Evolutionary conservation across 768 basidiomycete species (phyloP).

Genomic region (Scleroderma citrinum): DNA sequence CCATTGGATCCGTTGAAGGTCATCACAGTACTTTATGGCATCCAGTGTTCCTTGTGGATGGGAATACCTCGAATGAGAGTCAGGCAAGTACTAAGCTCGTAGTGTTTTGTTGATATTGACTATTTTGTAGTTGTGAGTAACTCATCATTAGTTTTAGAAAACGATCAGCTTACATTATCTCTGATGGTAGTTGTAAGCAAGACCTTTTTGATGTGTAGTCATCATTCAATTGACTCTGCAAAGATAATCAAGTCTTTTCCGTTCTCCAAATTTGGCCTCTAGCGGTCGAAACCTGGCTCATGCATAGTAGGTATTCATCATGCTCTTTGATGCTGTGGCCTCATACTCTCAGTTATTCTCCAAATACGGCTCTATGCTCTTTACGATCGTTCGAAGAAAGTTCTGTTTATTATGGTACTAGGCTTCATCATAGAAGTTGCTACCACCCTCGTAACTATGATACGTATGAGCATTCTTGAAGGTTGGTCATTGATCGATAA

Average conservation of each 20-base stretch:
- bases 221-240: neutral
- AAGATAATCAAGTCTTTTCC: neutral
- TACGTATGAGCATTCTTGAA: neutral
- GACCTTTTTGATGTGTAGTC: neutral
- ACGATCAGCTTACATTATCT: neutral
- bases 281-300: neutral
- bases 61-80: neutral
- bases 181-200: neutral
- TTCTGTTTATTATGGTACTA: conserved; percentile 42
- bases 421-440: conserved; percentile 29
- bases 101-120: neutral
- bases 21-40: neutral
- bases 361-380: conserved; percentile 59
- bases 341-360: conserved; percentile 39
- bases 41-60: neutral
- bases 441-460: neutral
- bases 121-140: too few relatives aligned
- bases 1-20: neutral
- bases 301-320: neutral
- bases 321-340: neutral
- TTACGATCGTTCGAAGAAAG: conserved; percentile 46
- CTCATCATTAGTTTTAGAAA: too few relatives aligned
- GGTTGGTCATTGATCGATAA: neutral
- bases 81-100: neutral
- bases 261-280: neutral